phyloP scores from a whole-genome alignment of 805 yeast species.

The Ogataea nitratoaversa region DNA sequence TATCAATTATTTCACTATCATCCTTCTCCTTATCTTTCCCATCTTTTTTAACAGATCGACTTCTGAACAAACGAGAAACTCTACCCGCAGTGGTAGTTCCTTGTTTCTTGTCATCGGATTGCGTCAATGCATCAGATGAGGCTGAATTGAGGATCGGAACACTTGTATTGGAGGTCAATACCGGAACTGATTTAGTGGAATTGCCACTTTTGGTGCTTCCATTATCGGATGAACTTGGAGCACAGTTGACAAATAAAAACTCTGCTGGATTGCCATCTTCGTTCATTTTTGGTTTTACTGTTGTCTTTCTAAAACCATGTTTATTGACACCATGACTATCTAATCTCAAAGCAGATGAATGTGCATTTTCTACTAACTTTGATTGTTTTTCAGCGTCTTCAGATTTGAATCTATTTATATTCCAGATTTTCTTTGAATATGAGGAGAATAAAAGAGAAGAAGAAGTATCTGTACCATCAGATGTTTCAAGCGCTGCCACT shows the following conservation, averaged over 20 bases:
- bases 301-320: conserved; percentile 25
- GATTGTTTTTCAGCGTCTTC: conserved; percentile 33
- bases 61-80: conserved; percentile 20
- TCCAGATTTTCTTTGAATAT: conserved; percentile 27
- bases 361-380: conserved; percentile 25
- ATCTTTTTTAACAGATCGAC: conserved; percentile 13
- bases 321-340: conserved; percentile 19
- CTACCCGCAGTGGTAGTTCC: conserved; percentile 10
- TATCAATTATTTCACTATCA: background rate
- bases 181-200: background rate
- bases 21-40: conserved; percentile 2
- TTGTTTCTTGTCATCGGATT: conserved; percentile 9
- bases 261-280: conserved; percentile 30
- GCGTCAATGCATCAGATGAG: background rate
- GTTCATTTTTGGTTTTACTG: conserved; percentile 28
- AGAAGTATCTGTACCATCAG: background rate
- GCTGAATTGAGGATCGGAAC: background rate
- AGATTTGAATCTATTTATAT: conserved; percentile 26
- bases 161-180: background rate
- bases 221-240: conserved; percentile 10
- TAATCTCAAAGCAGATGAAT: conserved; percentile 14
- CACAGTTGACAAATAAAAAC: conserved; percentile 32
- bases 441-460: background rate
- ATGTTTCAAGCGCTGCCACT: no score
- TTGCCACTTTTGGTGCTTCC: background rate